Conservation (phyloP, 1,284 basidiomycete species). For the Ganoderma leucocontextum region DNA sequence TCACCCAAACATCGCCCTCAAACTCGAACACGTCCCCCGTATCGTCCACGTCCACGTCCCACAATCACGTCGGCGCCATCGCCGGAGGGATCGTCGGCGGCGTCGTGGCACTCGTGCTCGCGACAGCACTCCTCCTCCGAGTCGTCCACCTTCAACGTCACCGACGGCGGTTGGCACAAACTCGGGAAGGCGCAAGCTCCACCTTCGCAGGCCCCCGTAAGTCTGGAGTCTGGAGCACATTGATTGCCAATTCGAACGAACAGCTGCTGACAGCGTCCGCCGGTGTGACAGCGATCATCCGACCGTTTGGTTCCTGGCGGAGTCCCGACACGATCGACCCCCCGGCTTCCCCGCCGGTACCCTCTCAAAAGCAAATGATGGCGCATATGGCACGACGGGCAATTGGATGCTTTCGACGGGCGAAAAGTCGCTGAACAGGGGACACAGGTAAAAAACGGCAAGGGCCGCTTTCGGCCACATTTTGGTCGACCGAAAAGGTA, state of each 20-base stretch:
- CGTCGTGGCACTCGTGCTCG: background rate
- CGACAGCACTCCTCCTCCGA: background rate
- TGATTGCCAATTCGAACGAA: too few species aligned
- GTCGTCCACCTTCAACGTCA: background rate
- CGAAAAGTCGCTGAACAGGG: too few species aligned
- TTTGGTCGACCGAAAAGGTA: background rate
- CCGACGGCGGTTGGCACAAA: too few species aligned
- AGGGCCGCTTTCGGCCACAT: background rate
- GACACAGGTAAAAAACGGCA: background rate
- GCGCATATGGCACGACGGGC: too few species aligned
- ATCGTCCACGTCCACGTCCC: too few species aligned
- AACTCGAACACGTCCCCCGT: too few species aligned
- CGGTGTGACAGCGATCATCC: background rate
- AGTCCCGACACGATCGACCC: too few species aligned
- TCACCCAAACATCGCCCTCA: too few species aligned
- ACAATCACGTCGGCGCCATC: background rate
- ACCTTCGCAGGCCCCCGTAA: background rate
- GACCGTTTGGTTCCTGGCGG: background rate
- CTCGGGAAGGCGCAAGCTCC: background rate
- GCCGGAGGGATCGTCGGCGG: slow-evolving; percentile 6
- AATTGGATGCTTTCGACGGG: too few species aligned
- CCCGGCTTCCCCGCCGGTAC: too few species aligned
- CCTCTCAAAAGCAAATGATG: background rate
- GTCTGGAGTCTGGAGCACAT: background rate
- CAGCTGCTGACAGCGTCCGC: too few species aligned